A percentile compares a stretch with the other conserved stretches of the same genome.
phyloP scores from a whole-genome alignment of 768 basidiomycete species.

The Boletus barrowsii region DNA sequence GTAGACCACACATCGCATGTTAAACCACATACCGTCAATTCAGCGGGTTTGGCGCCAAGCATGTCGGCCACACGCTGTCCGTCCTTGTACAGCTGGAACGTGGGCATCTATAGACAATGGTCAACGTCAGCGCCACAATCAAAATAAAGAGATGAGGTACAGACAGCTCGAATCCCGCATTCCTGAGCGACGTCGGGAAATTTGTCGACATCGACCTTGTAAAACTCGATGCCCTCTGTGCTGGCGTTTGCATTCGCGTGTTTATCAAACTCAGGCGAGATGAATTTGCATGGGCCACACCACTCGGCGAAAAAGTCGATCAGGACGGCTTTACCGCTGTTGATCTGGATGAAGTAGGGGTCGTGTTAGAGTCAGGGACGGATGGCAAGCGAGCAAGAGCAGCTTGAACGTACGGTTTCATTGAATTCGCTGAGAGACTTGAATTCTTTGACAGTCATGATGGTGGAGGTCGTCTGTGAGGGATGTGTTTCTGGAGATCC shows the following conservation, averaged over 20 bases:
- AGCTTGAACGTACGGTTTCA: background rate
- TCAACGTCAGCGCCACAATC: background rate
- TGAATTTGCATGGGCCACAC: conserved; percentile 18
- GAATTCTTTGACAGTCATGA: background rate
- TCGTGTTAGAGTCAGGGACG: background rate
- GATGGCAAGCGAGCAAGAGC: background rate
- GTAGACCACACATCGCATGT: background rate
- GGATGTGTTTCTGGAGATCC: background rate
- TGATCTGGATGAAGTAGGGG: background rate
- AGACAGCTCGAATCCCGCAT: conserved; percentile 53
- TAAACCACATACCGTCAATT: conserved; percentile 6
- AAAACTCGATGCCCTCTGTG: conserved; percentile 46
- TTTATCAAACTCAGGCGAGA: conserved; percentile 15
- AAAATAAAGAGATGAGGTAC: conserved; percentile 16
- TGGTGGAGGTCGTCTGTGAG: background rate
- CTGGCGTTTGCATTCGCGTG: background rate
- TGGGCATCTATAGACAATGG: conserved; percentile 17
- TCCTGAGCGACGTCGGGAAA: conserved; percentile 46
- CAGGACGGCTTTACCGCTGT: conserved; percentile 4
- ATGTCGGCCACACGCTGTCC: background rate
- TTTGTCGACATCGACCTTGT: conserved; percentile 71
- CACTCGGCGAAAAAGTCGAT: conserved; percentile 22
- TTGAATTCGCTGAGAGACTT: background rate
- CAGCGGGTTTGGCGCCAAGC: background rate
- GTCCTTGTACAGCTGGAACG: conserved; percentile 13